Conservation (phyloP, 495 filamentous ascomycete species). For the Penicillium maclennaniae region DNA sequence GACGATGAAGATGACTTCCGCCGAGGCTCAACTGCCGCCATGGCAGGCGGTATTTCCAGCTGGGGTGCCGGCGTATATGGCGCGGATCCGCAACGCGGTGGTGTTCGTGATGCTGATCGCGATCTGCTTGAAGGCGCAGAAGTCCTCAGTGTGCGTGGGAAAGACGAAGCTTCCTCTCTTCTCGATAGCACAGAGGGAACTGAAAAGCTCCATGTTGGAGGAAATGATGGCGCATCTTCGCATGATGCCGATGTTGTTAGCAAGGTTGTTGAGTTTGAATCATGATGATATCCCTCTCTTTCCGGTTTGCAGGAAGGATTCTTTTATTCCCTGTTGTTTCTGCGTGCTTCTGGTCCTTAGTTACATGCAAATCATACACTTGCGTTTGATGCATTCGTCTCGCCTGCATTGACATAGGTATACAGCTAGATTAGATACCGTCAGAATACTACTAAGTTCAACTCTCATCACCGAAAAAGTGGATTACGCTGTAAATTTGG, state of each 20-base stretch:
- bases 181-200: slow-evolving; percentile 23
- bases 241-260: slow-evolving; percentile 32
- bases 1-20: slow-evolving; percentile 61
- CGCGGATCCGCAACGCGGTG: slow-evolving; percentile 56
- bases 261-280: slow-evolving; percentile 41
- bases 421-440: background rate
- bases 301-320: background rate
- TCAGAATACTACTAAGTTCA: background rate
- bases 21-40: slow-evolving; percentile 23
- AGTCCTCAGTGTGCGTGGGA: slow-evolving; percentile 19
- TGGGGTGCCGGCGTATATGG: slow-evolving; percentile 47
- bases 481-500: too few species aligned
- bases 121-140: slow-evolving; percentile 68
- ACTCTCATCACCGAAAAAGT: too few species aligned
- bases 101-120: slow-evolving; percentile 66
- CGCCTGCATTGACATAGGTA: background rate
- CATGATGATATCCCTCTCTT: slow-evolving; percentile 23
- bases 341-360: slow-evolving; percentile 5
- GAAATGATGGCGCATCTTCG: background rate
- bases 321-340: background rate
- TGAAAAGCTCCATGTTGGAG: background rate
- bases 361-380: slow-evolving; percentile 12
- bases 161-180: slow-evolving; percentile 29
- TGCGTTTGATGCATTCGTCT: slow-evolving; percentile 3
- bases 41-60: slow-evolving; percentile 42